Conservation (phyloP, 371 early-diverging fungal species). For the Rhizopus arrhizus region DNA sequence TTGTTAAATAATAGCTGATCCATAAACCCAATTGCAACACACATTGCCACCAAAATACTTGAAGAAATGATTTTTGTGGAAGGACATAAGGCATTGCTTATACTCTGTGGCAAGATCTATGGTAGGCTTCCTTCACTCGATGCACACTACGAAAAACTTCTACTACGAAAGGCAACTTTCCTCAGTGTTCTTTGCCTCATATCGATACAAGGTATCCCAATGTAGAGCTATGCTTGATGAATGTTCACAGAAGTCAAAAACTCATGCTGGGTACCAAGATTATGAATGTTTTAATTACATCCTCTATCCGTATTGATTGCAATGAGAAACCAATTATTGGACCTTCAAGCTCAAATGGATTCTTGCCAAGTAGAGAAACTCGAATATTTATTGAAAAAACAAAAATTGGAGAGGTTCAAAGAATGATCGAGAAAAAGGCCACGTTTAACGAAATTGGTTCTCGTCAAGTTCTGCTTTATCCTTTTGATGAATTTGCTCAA, state of each 20-base stretch:
- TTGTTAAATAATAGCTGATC: conserved; percentile 11
- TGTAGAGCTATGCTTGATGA: conserved; percentile 11
- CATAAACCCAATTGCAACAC: conserved; percentile 12
- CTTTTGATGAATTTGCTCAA: conserved; percentile 17
- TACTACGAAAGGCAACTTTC: conserved; percentile 13
- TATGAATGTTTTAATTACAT: conserved; percentile 11
- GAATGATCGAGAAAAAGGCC: conserved; percentile 6
- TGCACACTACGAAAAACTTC: conserved; percentile 12
- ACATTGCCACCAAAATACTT: conserved; percentile 9
- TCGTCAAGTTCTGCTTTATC: conserved; percentile 17
- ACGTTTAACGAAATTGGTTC: conserved; percentile 16
- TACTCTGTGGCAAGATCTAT: conserved; percentile 12
- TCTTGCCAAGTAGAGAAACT: conserved; percentile 16
- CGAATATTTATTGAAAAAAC: conserved; percentile 8
- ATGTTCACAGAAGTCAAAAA: conserved; percentile 13
- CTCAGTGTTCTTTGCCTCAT: conserved; percentile 12
- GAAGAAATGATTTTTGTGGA: conserved; percentile 16
- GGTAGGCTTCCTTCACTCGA: conserved; percentile 10
- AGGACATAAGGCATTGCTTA: conserved; percentile 8
- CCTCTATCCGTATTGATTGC: conserved; percentile 14
- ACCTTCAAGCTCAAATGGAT: conserved; percentile 17
- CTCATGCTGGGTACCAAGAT: conserved; percentile 15
- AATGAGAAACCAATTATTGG: conserved; percentile 15
- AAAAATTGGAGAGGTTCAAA: conserved; percentile 15
- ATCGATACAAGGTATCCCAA: conserved; percentile 15